Conservation (phyloP, 768 basidiomycete species). For the Mycena metata region DNA sequence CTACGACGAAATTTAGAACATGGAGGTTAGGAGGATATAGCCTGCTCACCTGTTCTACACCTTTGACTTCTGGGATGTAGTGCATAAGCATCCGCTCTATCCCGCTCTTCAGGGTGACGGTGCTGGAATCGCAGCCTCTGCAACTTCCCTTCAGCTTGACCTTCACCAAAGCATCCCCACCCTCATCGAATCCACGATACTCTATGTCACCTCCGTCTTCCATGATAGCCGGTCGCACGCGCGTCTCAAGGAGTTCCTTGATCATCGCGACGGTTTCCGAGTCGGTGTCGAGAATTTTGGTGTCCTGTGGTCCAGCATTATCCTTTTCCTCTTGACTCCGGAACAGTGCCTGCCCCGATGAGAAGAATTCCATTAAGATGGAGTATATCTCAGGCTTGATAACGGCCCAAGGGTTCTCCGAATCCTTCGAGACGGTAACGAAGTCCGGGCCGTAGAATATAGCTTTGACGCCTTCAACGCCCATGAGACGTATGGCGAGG, state of each 20-base stretch:
- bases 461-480: slow-evolving; percentile 89
- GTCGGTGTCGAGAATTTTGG: slow-evolving; percentile 92
- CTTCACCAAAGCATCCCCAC: slow-evolving; percentile 81
- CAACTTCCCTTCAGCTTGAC: slow-evolving; percentile 98
- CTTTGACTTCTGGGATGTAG: slow-evolving; percentile 96
- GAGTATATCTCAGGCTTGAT: slow-evolving; percentile 98
- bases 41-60: slow-evolving; percentile 82
- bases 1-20: slow-evolving; percentile 55
- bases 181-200: slow-evolving; percentile 90
- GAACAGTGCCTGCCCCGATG: slow-evolving; percentile 90
- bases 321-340: slow-evolving; percentile 84
- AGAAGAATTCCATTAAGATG: slow-evolving; percentile 97
- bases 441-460: slow-evolving; percentile 99
- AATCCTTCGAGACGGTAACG: slow-evolving; percentile 94
- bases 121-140: slow-evolving; percentile 93
- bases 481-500: slow-evolving; percentile 94
- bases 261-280: slow-evolving; percentile 99
- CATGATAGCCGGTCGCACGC: slow-evolving; percentile 97
- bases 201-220: slow-evolving; percentile 99
- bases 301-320: slow-evolving; percentile 92
- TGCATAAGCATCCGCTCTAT: slow-evolving; percentile 99
- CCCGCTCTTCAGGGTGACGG: slow-evolving; percentile 95
- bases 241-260: slow-evolving; percentile 95
- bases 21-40: background rate
- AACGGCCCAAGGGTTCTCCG: slow-evolving; percentile 87